Evolutionary conservation across 768 basidiomycete species (phyloP).

Genomic region (Tulasnella calospora): DNA sequence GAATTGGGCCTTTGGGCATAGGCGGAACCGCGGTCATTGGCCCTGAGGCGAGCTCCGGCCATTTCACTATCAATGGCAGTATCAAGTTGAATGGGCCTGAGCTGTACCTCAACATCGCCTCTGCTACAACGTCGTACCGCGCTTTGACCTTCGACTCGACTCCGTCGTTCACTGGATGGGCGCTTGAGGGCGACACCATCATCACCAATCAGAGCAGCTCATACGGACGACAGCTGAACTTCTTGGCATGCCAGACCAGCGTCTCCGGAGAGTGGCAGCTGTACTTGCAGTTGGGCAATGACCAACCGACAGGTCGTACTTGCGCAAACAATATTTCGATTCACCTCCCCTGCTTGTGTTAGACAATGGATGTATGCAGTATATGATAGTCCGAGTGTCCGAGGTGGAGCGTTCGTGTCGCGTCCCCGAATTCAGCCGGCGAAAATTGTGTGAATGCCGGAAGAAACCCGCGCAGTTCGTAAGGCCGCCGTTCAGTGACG

Average conservation of each 20-base stretch:
- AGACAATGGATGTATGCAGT: not conserved
- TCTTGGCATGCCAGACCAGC: conserved; percentile 49
- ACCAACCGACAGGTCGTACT: conserved; percentile 38
- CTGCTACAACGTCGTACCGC: conserved; percentile 47
- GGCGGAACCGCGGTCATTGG: conserved; percentile 50
- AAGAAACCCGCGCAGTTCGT: conserved; percentile 5
- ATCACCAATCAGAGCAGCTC: conserved; percentile 35
- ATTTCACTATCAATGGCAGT: conserved; percentile 48
- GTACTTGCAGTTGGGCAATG: conserved; percentile 51
- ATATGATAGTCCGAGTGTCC: conserved; percentile 4
- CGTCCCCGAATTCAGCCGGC: conserved; percentile 11
- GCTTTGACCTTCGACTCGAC: conserved; percentile 45
- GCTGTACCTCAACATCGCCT: conserved; percentile 48
- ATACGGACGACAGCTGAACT: conserved; percentile 51
- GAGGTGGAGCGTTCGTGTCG: not conserved
- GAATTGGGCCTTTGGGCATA: conserved; percentile 29
- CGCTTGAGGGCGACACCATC: conserved; percentile 56
- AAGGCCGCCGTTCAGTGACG: conserved; percentile 5
- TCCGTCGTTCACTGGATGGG: conserved; percentile 52
- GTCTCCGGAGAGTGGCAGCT: conserved; percentile 43
- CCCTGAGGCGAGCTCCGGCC: conserved; percentile 48
- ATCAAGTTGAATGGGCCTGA: conserved; percentile 45
- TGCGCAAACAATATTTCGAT: conserved; percentile 35
- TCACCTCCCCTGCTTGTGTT: conserved; percentile 37
- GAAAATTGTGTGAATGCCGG: conserved; percentile 15